Evolutionary conservation across 2,329 filamentous ascomycete genomes (phyloP).

Genomic region (Fusarium sterilihyphosum): DNA sequence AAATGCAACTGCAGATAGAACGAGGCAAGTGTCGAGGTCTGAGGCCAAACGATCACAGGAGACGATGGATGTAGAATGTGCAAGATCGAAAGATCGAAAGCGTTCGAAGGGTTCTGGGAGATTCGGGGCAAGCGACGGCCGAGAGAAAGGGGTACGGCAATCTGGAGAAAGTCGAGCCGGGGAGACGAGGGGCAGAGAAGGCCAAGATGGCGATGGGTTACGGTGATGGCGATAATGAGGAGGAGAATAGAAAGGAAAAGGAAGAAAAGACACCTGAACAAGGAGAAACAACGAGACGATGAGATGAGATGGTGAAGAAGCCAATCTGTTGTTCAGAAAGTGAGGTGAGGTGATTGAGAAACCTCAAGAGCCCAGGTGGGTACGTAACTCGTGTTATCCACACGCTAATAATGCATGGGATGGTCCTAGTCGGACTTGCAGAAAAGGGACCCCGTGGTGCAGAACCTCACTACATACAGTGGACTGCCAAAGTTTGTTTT

Average conservation of each 20-base stretch:
- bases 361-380: constrained; percentile 3
- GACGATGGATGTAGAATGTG: constrained; percentile 32
- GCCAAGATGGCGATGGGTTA: constrained; percentile 38
- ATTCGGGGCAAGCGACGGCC: constrained; percentile 38
- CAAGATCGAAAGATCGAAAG: constrained; percentile 30
- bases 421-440: constrained; percentile 15
- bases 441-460: neutral
- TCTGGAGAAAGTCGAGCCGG: constrained; percentile 36
- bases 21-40: constrained; percentile 43
- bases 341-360: constrained; percentile 37
- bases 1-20: constrained; percentile 43
- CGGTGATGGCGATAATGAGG: constrained; percentile 45
- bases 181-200: constrained; percentile 39
- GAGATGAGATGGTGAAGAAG: constrained; percentile 42
- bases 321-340: constrained; percentile 21
- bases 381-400: constrained; percentile 33
- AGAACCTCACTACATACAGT: neutral
- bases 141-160: constrained; percentile 48
- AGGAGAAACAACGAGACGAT: constrained; percentile 41
- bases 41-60: constrained; percentile 43
- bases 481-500: neutral
- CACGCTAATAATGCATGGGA: constrained; percentile 23
- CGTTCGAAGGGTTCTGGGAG: constrained; percentile 30
- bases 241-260: constrained; percentile 32
- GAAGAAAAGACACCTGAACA: constrained; percentile 43